A percentile compares a stretch with the other conserved stretches of the same genome.
phyloP scores from a whole-genome alignment of 176 grass and related monocot species.

The Olyra latifolia region DNA sequence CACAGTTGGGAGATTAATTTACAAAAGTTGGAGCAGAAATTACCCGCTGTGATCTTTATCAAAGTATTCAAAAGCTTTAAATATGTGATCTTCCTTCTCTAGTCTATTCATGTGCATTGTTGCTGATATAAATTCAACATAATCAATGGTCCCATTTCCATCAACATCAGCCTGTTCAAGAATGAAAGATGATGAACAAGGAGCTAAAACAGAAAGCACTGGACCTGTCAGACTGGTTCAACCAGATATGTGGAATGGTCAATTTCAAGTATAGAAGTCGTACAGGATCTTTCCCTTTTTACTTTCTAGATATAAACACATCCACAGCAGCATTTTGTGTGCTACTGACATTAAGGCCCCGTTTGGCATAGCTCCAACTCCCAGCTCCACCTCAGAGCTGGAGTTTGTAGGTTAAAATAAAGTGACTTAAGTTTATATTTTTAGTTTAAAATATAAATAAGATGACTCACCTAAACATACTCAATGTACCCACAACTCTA shows the following conservation, averaged over 20 bases:
- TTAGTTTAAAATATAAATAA: too few relatives aligned
- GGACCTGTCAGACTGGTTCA: conserved; percentile 2
- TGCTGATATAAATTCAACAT: conserved; percentile 89
- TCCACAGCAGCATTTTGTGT: neutral
- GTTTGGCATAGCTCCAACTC: too few relatives aligned
- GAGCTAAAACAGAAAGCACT: conserved; percentile 6
- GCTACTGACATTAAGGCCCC: too few relatives aligned
- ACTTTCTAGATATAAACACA: neutral
- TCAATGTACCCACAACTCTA: too few relatives aligned
- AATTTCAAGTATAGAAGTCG: neutral
- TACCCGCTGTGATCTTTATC: conserved; percentile 94
- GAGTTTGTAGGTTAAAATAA: too few relatives aligned
- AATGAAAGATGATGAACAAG: conserved; percentile 27
- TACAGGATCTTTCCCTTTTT: neutral
- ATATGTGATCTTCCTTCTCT: conserved; percentile 90
- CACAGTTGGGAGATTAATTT: neutral
- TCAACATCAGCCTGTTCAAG: conserved; percentile 89
- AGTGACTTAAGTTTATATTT: too few relatives aligned
- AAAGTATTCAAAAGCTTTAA: conserved; percentile 92
- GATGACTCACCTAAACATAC: too few relatives aligned
- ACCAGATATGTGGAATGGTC: neutral
- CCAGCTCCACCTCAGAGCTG: too few relatives aligned
- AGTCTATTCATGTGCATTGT: conserved; percentile 98
- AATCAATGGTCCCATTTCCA: conserved; percentile 94
- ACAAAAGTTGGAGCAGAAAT: conserved; percentile 9